Percentiles rank a stretch among this genome's conserved stretches.
phyloP scores from a whole-genome alignment of 495 filamentous ascomycete species.

The Aspergillus nanangensis region DNA sequence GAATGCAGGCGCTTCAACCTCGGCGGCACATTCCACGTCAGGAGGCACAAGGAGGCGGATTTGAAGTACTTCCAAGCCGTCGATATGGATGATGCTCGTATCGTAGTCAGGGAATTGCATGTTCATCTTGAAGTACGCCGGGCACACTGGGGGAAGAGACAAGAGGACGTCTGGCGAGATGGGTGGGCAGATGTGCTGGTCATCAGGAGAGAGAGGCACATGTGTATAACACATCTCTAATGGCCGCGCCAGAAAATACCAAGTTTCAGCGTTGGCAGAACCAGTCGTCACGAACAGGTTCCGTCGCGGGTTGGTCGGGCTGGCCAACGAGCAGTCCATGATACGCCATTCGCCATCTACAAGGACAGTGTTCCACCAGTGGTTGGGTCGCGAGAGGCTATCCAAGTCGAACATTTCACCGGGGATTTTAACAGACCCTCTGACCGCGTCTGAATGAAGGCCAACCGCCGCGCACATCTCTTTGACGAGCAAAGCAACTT shows the following conservation, averaged over 20 bases:
- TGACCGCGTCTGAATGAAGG: constrained; percentile 76
- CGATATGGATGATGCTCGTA: constrained; percentile 78
- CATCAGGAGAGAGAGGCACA: constrained; percentile 74
- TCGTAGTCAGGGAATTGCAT: constrained; percentile 83
- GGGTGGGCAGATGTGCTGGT: constrained; percentile 91
- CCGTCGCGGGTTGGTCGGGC: constrained; percentile 80
- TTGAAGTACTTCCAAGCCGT: constrained; percentile 89
- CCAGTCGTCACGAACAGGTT: constrained; percentile 67
- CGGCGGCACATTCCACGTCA: constrained; percentile 91
- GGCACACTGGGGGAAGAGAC: constrained; percentile 77
- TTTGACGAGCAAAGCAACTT: constrained; percentile 80
- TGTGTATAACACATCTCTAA: constrained; percentile 92
- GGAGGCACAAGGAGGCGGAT: constrained; percentile 79
- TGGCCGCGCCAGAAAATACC: constrained; percentile 88
- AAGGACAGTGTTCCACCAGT: constrained; percentile 97
- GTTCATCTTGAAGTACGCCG: constrained; percentile 79
- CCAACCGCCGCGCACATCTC: constrained; percentile 95
- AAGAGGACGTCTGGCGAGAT: constrained; percentile 78
- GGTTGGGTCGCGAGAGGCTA: constrained; percentile 72
- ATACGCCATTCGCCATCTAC: constrained; percentile 95
- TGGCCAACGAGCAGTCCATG: constrained; percentile 91
- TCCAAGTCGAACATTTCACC: constrained; percentile 78
- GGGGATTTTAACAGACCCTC: constrained; percentile 85
- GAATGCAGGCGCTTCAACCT: constrained; percentile 79
- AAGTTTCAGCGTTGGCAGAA: constrained; percentile 68